Evolutionary conservation across 2,329 filamentous ascomycete species (phyloP), one percentile per base, ranked within the genome.

Genomic region (Aaosphaeria arxii): DNA sequence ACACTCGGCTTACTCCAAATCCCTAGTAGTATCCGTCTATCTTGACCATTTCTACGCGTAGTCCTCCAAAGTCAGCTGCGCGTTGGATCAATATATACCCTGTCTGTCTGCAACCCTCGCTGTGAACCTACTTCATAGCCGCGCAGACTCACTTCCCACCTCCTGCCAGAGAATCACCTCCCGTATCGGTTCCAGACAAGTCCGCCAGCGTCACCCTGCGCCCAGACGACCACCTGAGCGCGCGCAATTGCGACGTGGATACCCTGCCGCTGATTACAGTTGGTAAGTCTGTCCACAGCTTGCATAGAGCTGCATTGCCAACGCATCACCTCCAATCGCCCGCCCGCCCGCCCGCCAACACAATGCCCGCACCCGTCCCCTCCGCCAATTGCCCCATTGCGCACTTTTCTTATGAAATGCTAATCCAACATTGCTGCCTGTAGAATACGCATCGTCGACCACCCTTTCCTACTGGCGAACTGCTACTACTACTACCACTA

Each of bases 261-360:
- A 55, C 61, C 57, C 59, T 50, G 59, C 55, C 52, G 57, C 61
- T 62, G 59, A 63, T 62, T 62, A 57, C 62, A 67, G 53, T 63
- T 56, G 67, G 66, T 70, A 70, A 69, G 66, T 65, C 57, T 54
- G 54, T 53, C 50, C 55, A 46, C 46, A 45, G 56, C 54, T 63
- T 70, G 69, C 70, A 71, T 67, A 63, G 59, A 66, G 62, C 63
- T 68, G 68, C 68, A 71, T 36, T 36, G 70, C 66, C 70, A 72
- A 52, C 70, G 63, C 70, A 72, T 71, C 70, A 66, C 62, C 64
- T 68, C 68, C 67, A 70, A 71, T 71, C 62, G 64, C 54, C 63
- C 62, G 54, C 61, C 7, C 9, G 7, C 33, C 9, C 33, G 9
- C 60, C 59, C 7, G 63, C 64, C 66, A 69, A 58, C 69, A 64